Base-by-base conservation (phyloP, 805 yeast species). In the Wickerhamiella cacticola region DNA sequence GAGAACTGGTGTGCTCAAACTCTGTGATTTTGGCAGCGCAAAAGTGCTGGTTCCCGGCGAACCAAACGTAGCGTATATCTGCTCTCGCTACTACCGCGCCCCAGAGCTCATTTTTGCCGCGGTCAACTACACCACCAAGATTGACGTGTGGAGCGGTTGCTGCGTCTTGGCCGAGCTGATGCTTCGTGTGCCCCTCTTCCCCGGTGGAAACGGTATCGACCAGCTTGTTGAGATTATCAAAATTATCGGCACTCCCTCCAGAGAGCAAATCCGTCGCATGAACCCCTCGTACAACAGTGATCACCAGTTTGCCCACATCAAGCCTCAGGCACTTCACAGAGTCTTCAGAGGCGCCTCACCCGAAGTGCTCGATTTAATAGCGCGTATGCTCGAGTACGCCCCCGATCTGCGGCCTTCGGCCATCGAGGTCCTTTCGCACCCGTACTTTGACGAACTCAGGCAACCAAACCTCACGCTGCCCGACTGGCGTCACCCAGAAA, bases 41-140 rank as follows among this genome's bases (percentile, higher is more conserved):
- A 92, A 92, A 66, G 80, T 83, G 46, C 73, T 92, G 49, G 83
- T 82, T 41, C 92, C 96, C 6, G 72, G 74, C 3, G 97, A 92
- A 64, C 95, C 96, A 39, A 92, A 89, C 62, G 97, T 92, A 22
- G 82, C 95, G 6, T 92, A 92, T 65, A 92, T 92, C 46, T 92
- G 98, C 67, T 87, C 96, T 16, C 75, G 98, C 57, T 92, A 89
- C 67, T 92, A 92, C 67, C 73, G 98, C 49, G 98, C 98, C 5
- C 98, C 98, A 0, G 98, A 92, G 66, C 76, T 92, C 57, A 92
- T 92, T 52, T 92, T 92, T 69, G 98, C 97, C 16, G 95, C 97
- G 12, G 82, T 95, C 23, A 85, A 88, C 65, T 92, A 92, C 66
- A 86, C 97, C 6, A 87, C 96, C 25, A 88, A 89, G 64, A 92